Evolutionary conservation across 1,284 basidiomycete genomes (phyloP).

Genomic region (Heterobasidion annosum): DNA sequence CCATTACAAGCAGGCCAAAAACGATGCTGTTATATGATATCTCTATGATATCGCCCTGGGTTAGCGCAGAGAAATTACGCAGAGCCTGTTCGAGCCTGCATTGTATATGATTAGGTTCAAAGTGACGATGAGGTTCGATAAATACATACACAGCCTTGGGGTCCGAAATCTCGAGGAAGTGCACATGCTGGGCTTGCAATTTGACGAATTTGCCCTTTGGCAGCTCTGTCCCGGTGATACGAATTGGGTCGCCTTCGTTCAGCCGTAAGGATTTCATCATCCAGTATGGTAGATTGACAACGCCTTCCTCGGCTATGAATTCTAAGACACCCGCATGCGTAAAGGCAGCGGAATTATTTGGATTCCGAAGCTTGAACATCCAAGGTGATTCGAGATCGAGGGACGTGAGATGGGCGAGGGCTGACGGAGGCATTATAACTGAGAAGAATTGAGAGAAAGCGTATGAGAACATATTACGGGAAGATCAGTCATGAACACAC

Average conservation of each 20-base stretch:
- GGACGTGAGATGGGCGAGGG: conserved; percentile 80
- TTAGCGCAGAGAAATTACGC: conserved; percentile 87
- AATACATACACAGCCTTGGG: conserved; percentile 88
- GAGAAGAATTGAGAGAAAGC: neutral
- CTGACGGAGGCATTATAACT: conserved; percentile 98
- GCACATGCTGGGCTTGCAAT: conserved; percentile 90
- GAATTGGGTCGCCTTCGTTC: conserved; percentile 91
- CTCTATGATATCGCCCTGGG: conserved; percentile 88
- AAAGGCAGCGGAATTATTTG: conserved; percentile 74
- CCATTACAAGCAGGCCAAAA: conserved; percentile 96
- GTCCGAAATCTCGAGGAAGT: conserved; percentile 93
- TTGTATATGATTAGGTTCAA: neutral
- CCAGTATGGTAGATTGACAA: conserved; percentile 96
- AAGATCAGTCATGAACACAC: conserved; percentile 41
- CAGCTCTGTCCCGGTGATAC: conserved; percentile 82
- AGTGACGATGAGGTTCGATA: neutral
- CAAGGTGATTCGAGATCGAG: conserved; percentile 91
- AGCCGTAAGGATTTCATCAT: conserved; percentile 97
- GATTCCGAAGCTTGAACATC: conserved; percentile 95
- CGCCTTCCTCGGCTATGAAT: conserved; percentile 96
- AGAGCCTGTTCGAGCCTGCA: conserved; percentile 88
- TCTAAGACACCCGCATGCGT: conserved; percentile 98
- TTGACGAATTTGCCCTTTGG: conserved; percentile 96
- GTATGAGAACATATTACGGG: neutral
- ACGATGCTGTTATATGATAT: conserved; percentile 89